phyloP scores from a whole-genome alignment of 305 asterid species.

The Euphrasia arctica region DNA sequence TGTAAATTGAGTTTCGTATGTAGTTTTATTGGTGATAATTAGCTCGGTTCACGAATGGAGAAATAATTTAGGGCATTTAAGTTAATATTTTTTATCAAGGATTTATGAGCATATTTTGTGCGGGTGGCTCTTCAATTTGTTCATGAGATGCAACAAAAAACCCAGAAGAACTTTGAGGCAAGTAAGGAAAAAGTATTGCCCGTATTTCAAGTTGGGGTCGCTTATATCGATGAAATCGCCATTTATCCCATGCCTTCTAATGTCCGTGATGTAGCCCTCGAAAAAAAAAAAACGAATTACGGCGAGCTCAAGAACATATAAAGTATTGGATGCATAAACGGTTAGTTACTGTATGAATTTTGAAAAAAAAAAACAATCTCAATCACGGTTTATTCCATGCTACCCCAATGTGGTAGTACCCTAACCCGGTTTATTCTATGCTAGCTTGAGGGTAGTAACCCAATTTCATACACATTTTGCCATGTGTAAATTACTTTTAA shows the following conservation, averaged over 20 bases:
- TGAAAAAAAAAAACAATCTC: no score
- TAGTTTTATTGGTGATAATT: constrained; percentile 6
- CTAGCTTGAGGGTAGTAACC: no score
- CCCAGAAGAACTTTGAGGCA: constrained; percentile 77
- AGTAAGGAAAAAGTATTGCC: constrained; percentile 70
- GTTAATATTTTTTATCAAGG: neutral
- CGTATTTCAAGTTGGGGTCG: constrained; percentile 87
- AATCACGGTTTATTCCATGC: no score
- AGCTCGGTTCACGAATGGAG: no score
- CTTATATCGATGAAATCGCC: constrained; percentile 63
- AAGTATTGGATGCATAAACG: no score
- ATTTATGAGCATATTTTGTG: constrained; percentile 18
- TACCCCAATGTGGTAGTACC: no score
- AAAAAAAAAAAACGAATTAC: neutral
- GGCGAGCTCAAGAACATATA: no score
- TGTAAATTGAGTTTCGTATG: constrained; percentile 10
- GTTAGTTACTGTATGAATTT: no score
- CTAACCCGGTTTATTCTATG: no score
- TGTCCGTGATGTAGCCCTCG: constrained; percentile 39
- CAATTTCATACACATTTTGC: no score
- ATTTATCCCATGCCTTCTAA: constrained; percentile 32
- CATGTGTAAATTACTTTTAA: no score
- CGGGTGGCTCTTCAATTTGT: constrained; percentile 51
- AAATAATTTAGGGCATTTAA: neutral
- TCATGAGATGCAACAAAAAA: constrained; percentile 76